A percentile compares a stretch with the other conserved stretches of the same genome.
phyloP scores from a whole-genome alignment of 164 flowering plant genomes.

The Nelumbo lutea region DNA sequence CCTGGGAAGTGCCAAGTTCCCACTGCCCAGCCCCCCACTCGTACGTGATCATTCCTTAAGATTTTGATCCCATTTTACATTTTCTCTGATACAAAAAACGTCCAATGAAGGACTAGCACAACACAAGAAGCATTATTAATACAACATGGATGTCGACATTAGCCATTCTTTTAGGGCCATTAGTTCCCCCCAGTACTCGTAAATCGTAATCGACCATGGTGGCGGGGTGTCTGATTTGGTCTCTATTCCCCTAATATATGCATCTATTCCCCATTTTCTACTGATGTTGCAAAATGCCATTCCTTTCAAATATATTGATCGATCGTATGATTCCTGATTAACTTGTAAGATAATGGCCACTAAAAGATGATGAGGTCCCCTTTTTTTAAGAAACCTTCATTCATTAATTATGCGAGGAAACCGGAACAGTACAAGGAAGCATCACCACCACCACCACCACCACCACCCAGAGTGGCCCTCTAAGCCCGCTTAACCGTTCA shows the following conservation, averaged over 20 bases:
- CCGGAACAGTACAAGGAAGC: too few species aligned
- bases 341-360: too few species aligned
- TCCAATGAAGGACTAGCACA: background rate
- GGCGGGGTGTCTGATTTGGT: background rate
- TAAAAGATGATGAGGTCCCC: background rate
- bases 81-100: too few species aligned
- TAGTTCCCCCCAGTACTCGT: background rate
- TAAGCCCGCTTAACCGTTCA: too few species aligned
- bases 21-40: too few species aligned
- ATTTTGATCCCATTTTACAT: too few species aligned
- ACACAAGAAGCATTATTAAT: too few species aligned
- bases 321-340: too few species aligned
- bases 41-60: too few species aligned
- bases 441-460: too few species aligned
- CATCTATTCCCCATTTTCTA: background rate
- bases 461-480: too few species aligned
- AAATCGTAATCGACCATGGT: background rate
- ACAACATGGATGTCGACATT: background rate
- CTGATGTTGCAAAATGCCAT: background rate
- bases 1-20: too few species aligned
- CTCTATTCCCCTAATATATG: background rate
- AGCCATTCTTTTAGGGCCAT: background rate
- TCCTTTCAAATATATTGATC: background rate
- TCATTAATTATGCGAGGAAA: background rate
- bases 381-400: background rate